These are phyloP conservation scores for Euryodendron excelsum DNA, from an alignment of 148 eudicot species.

Conservation along the genomic window DNA sequence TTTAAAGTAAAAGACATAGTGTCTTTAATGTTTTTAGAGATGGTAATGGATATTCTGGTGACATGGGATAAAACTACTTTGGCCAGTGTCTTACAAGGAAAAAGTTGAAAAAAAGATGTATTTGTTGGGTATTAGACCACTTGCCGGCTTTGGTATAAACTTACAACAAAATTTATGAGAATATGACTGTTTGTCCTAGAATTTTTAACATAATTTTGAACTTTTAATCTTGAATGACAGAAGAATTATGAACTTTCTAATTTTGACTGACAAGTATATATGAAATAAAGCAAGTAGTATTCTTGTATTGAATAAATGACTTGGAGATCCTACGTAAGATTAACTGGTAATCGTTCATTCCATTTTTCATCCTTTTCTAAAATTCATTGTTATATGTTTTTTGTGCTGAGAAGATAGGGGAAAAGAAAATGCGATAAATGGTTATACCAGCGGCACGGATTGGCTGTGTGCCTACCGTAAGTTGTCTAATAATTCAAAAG, in stretches of 20 bases:
- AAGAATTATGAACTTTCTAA: not conserved
- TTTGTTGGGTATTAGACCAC: not conserved
- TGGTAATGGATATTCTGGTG: conserved; percentile 4
- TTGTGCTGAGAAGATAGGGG: too few relatives aligned
- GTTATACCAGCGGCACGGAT: not conserved
- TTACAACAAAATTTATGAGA: not conserved
- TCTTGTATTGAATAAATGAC: not conserved
- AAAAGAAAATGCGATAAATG: not conserved
- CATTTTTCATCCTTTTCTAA: too few relatives aligned
- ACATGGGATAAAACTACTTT: not conserved
- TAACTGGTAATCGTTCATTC: too few relatives aligned
- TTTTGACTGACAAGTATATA: not conserved
- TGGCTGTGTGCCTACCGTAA: not conserved
- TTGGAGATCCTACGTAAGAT: not conserved
- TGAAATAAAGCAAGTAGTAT: not conserved
- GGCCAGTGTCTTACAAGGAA: not conserved
- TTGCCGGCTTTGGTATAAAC: not conserved
- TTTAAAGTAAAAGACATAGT: not conserved
- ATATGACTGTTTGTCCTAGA: not conserved
- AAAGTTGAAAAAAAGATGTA: not conserved
- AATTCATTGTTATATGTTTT: too few relatives aligned
- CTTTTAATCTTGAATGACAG: not conserved
- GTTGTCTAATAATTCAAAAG: not conserved
- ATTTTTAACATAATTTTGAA: not conserved
- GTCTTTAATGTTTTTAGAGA: not conserved